phyloP scores from a whole-genome alignment of 2,329 filamentous ascomycete genomes.

The Penicillium frequentans region DNA sequence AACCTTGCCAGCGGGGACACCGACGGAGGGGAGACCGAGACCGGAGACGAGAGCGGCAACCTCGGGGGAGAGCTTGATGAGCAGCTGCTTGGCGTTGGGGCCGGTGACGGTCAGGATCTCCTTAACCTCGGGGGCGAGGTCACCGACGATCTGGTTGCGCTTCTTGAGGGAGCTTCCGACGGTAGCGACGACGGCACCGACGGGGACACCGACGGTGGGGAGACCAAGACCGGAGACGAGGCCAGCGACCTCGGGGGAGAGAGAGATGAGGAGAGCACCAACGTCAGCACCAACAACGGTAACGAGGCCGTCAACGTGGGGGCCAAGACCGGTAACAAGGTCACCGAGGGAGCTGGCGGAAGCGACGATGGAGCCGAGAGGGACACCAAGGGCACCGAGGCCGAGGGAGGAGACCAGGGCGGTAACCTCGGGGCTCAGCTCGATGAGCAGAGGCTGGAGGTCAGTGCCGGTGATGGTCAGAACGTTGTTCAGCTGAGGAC shows the following conservation, averaged over 20 bases:
- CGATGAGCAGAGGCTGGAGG: constrained; percentile 27
- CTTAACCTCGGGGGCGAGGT: constrained; percentile 25
- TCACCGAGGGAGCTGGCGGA: constrained; percentile 28
- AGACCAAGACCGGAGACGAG: constrained; percentile 32
- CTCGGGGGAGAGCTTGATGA: constrained; percentile 33
- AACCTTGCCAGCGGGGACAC: constrained; percentile 27
- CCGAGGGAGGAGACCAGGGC: constrained; percentile 30
- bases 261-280: constrained; percentile 31
- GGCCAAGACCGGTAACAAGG: constrained; percentile 26
- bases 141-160: constrained; percentile 30
- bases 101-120: constrained; percentile 31
- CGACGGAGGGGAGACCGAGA: constrained; percentile 30
- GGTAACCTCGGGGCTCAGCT: constrained; percentile 32
- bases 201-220: constrained; percentile 27
- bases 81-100: constrained; percentile 28
- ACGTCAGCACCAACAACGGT: constrained; percentile 32
- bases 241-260: constrained; percentile 27
- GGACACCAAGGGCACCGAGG: constrained; percentile 24
- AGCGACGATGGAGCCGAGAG: constrained; percentile 28
- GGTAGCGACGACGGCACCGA: constrained; percentile 28
- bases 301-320: constrained; percentile 27
- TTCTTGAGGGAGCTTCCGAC: constrained; percentile 33
- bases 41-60: constrained; percentile 28
- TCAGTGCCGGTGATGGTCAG: constrained; percentile 32
- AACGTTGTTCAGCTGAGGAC: constrained; percentile 31